Evolutionary conservation across 352 stramenopile genomes (phyloP), one percentile per base, ranked within the genome.

Genomic region (Globisporangium acanthophoron): DNA sequence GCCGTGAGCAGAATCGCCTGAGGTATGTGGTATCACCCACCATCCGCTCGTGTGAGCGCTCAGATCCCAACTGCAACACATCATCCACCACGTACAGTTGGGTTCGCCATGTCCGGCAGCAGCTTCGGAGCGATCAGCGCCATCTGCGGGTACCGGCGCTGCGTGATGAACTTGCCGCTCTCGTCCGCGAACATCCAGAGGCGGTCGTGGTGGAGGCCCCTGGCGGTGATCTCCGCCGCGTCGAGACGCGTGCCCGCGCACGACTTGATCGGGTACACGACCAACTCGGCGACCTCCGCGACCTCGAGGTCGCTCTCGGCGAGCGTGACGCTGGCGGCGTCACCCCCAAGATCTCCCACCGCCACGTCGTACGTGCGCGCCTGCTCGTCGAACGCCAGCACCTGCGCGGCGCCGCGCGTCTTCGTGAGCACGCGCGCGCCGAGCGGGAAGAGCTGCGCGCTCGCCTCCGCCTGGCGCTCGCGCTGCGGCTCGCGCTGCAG

Each of bases 201-300:
- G 43, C 87, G 81, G 61, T 96, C 87, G 56, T 88, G 73, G 12
- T 67, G 48, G 33, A 96, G 58, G 1, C 86, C 84, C 55, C 78
- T 81, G 0, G 56, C 73, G 3, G 79, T 85, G 45, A 92, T 66
- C 44, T 73, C 45, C 0, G 65, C 74, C 31, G 66, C 54, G 1
- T 76, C 58, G 6, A 94, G 44, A 3, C 70, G 65, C n/a, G 90
- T 78, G 0, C 78, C 80, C 49, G 64, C 68, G 61, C 85, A 93
- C n/a, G 76, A 89, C 65, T 96, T 94, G 68, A 96, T 74, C 33
- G 87, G 87, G 64, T 94, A 96, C 44, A 96, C 60, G 58, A 67
- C 79, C 9, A 94, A 66, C 1, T 80, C 83, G 1, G 54, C 43
- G 21, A 92, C 72, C 9, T 47, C 50, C 0, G 74, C 62, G 51